A percentile compares a stretch with the other conserved stretches of the same genome.
Conservation (phyloP, 73 alveolate species). For the Paramecium sonneborni region DNA sequence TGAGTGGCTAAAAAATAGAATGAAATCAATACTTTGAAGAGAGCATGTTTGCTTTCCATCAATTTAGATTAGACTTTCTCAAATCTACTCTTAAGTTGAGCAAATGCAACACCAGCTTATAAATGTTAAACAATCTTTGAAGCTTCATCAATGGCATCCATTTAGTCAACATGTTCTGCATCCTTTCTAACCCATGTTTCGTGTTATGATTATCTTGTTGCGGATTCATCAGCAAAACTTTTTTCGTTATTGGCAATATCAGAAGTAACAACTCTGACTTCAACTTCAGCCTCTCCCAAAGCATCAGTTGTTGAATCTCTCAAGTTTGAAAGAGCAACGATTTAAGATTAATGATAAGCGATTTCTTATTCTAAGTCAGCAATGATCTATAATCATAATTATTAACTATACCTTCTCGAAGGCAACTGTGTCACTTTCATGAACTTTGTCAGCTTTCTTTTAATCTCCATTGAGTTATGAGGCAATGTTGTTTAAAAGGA, state of each 20-base stretch:
- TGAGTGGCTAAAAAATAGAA: not conserved
- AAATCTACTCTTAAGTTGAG: constrained; percentile 49
- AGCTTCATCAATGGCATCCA: constrained; percentile 51
- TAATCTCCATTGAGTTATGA: constrained; percentile 43
- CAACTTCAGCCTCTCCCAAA: constrained; percentile 48
- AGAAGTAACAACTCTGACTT: constrained; percentile 52
- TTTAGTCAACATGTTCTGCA: constrained; percentile 42
- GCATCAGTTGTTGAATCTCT: constrained; percentile 47
- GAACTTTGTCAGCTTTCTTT: constrained; percentile 57
- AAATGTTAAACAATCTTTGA: constrained; percentile 43
- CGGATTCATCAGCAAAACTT: constrained; percentile 15
- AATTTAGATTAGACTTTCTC: constrained; percentile 45
- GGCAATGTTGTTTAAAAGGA: constrained; percentile 52
- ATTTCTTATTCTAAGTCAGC: constrained; percentile 31
- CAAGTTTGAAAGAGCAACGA: constrained; percentile 35
- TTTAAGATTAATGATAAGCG: constrained; percentile 1
- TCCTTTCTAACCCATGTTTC: constrained; percentile 45
- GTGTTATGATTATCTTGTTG: constrained; percentile 22
- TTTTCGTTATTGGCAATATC: constrained; percentile 56
- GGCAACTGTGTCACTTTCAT: constrained; percentile 48
- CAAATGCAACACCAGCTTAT: constrained; percentile 59
- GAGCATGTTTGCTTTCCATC: constrained; percentile 40
- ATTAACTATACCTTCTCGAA: constrained; percentile 28
- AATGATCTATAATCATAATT: not conserved
- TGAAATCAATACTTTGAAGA: not conserved